Conservation (phyloP, 495 filamentous ascomycete species). For the Baudoinia panamericana region DNA sequence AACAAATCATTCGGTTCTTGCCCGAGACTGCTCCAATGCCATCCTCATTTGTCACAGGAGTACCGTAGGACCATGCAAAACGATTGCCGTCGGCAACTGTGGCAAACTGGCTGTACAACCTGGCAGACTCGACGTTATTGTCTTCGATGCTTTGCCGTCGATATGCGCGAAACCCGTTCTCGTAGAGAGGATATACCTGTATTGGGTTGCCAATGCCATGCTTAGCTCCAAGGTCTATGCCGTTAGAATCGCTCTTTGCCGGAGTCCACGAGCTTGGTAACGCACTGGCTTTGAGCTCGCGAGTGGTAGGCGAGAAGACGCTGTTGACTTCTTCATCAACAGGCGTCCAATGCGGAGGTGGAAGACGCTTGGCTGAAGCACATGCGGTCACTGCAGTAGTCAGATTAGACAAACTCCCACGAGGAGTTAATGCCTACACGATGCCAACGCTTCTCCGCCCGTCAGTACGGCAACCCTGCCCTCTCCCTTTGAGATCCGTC, state of each 20-base stretch:
- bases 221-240: constrained; percentile 30
- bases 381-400: constrained; percentile 24
- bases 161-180: constrained; percentile 40
- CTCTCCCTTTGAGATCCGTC: constrained; percentile 35
- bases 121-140: constrained; percentile 37
- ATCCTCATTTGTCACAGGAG: constrained; percentile 26
- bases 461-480: constrained; percentile 39
- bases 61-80: constrained; percentile 37
- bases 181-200: constrained; percentile 43
- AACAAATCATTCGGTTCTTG: constrained; percentile 44
- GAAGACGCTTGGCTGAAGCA: constrained; percentile 28
- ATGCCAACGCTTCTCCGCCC: constrained; percentile 44
- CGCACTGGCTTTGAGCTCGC: constrained; percentile 28
- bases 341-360: constrained; percentile 37
- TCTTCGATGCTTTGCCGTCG: constrained; percentile 35
- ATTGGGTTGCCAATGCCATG: constrained; percentile 40
- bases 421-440: constrained; percentile 28
- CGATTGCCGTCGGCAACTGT: constrained; percentile 34
- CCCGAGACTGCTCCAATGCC: constrained; percentile 35
- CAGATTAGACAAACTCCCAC: neutral
- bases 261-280: constrained; percentile 15
- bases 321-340: constrained; percentile 27
- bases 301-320: constrained; percentile 29
- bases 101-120: constrained; percentile 39
- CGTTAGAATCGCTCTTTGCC: constrained; percentile 9